phyloP scores from a whole-genome alignment of 352 stramenopile genomes.

The Globisporangium apiculatum region DNA sequence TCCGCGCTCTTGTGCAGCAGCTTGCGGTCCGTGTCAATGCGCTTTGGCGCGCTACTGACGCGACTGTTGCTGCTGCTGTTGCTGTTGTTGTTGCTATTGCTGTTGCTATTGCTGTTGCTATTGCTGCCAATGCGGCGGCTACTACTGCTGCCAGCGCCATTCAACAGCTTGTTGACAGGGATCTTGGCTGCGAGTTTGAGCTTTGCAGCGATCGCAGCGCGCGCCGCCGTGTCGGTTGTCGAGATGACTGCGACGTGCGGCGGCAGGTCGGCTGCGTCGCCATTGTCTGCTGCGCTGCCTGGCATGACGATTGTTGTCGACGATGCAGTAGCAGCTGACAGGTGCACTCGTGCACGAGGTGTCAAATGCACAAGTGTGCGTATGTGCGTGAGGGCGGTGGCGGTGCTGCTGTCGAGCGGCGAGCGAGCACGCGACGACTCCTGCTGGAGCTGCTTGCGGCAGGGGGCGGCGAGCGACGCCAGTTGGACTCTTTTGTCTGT shows the following conservation, averaged over 20 bases:
- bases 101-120: neutral
- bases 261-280: neutral
- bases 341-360: too few relatives aligned
- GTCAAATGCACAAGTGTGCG: too few relatives aligned
- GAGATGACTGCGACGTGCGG: slow-evolving; percentile 5
- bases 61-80: neutral
- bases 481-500: neutral
- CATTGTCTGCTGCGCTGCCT: neutral
- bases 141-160: slow-evolving; percentile 5
- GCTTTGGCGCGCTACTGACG: slow-evolving; percentile 1
- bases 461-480: too few relatives aligned
- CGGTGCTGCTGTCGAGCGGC: neutral
- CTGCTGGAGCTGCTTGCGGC: slow-evolving; percentile 7
- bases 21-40: slow-evolving; percentile 33
- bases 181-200: slow-evolving; percentile 12
- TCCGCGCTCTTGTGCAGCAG: slow-evolving; percentile 57
- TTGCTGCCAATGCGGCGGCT: neutral
- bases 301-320: neutral
- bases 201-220: slow-evolving; percentile 16
- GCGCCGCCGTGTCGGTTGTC: slow-evolving; percentile 10
- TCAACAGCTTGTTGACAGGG: slow-evolving; percentile 8
- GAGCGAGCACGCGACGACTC: neutral
- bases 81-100: neutral
- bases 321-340: too few relatives aligned
- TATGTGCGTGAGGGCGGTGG: neutral